A percentile compares a stretch with the other conserved stretches of the same genome.
Evolutionary conservation across 1,284 basidiomycete species (phyloP).

Genomic region (Cutaneotrichosporon cavernicola): DNA sequence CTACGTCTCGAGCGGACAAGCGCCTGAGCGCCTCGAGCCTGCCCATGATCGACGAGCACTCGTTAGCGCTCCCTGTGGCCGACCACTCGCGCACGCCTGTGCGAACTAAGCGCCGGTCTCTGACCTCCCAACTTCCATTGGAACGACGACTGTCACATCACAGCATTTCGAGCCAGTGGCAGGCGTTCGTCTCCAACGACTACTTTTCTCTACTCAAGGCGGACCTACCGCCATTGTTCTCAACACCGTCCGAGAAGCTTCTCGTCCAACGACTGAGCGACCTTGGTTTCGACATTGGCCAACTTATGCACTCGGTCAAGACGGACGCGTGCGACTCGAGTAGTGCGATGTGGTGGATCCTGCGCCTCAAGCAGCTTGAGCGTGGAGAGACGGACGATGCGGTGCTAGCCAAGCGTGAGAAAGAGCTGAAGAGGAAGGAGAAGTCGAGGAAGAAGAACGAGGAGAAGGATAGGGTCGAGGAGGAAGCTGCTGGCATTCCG

Average conservation of each 20-base stretch:
- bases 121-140: slow-evolving; percentile 69
- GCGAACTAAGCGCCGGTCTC: slow-evolving; percentile 88
- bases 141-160: slow-evolving; percentile 51
- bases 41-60: slow-evolving; percentile 39
- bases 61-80: slow-evolving; percentile 47
- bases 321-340: slow-evolving; percentile 89
- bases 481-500: not conserved
- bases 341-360: slow-evolving; percentile 95
- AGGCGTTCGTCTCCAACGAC: slow-evolving; percentile 52
- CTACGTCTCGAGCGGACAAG: slow-evolving; percentile 21
- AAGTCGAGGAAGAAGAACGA: slow-evolving; percentile 35
- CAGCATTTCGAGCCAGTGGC: slow-evolving; percentile 37
- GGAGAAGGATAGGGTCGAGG: slow-evolving; percentile 15
- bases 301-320: slow-evolving; percentile 88
- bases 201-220: slow-evolving; percentile 70
- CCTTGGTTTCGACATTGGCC: slow-evolving; percentile 88
- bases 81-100: slow-evolving; percentile 76
- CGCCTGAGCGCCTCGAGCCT: slow-evolving; percentile 52
- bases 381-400: slow-evolving; percentile 50
- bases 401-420: slow-evolving; percentile 32
- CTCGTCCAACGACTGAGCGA: slow-evolving; percentile 71
- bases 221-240: slow-evolving; percentile 76
- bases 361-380: slow-evolving; percentile 67
- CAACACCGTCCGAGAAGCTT: slow-evolving; percentile 75
- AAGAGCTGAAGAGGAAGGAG: slow-evolving; percentile 34